Evolutionary conservation across 371 early-diverging fungal species (phyloP), one percentile per base, ranked within the genome.

Genomic region (Haplosporangium sp.): DNA sequence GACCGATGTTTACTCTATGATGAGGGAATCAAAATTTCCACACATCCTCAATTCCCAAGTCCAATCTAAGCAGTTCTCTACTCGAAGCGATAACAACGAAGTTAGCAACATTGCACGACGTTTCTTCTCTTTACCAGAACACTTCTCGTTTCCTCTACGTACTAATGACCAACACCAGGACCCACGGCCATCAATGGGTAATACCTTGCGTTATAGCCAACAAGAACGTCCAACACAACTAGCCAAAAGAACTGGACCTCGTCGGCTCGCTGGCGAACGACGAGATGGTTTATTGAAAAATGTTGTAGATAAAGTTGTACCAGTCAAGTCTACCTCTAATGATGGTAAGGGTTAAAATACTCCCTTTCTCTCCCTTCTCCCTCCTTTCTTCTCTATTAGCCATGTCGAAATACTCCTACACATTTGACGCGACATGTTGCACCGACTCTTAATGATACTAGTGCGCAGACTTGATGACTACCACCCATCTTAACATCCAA

Each of bases 251-350:
- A 53, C 48, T 38, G 50, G 52, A 40, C 73, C 73, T 63, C 73
- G 73, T 67, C 73, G 67, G 10, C 63, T 73, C 58, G 68, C 67
- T 3, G 73, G 73, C 73, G 73, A 73, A 40, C 50, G 67, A 63
- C 67, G 63, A 57, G 66, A 19, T 9, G 37, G 61, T 7, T 53
- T 63, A 6, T 48, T 65, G 44, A 56, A 38, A 39, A 50, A 50
- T 13, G 35, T 63, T 39, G 65, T 65, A 9, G 61, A 13, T 4
- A 19, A 38, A 0, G 6, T 61, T 59, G 19, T 17, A 59, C 37
- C 37, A 39, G 39, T 10, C 5, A 13, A 58, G 39, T 15, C 55
- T n/a, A 11, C 13, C 15, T 47, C 50, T 7, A 7, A n/a, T 50
- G 55, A 55, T 55, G 55, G 55, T 55, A 59, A 39, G 59, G 35